Conservation (phyloP, 2,329 filamentous ascomycete species). For the Fusarium sp. region DNA sequence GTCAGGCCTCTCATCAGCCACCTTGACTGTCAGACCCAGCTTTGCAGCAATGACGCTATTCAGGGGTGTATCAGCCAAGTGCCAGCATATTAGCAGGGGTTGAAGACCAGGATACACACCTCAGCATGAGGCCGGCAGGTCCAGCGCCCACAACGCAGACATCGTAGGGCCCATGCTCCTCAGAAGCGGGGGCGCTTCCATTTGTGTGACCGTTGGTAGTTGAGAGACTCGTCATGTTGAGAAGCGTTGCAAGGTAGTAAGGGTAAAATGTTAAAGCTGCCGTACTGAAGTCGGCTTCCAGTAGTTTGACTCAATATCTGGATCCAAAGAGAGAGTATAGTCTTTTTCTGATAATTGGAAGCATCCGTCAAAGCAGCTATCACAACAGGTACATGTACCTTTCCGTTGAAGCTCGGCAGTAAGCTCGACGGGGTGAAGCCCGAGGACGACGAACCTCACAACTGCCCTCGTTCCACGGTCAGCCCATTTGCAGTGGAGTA, state of each 20-base stretch:
- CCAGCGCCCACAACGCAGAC: conserved; percentile 67
- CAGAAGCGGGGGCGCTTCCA: conserved; percentile 12
- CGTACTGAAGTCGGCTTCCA: background rate
- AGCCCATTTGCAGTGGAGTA: background rate
- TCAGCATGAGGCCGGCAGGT: conserved; percentile 67
- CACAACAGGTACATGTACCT: conserved; percentile 6
- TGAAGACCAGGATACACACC: conserved; percentile 9
- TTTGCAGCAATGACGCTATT: conserved; percentile 19
- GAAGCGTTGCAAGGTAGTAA: background rate
- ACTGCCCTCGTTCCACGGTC: background rate
- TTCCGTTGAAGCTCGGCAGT: background rate
- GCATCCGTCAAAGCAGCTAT: background rate
- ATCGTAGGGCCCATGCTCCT: conserved; percentile 47
- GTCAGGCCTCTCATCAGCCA: conserved; percentile 76
- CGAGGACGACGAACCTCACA: background rate
- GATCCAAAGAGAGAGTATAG: background rate
- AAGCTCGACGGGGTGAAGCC: background rate
- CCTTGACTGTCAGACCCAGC: conserved; percentile 69
- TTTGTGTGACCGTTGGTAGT: conserved; percentile 20
- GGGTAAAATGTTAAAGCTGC: background rate
- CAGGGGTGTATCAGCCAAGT: background rate
- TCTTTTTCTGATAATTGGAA: background rate
- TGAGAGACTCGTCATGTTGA: conserved; percentile 4
- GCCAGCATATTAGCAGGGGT: background rate
- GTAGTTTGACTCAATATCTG: background rate